These are phyloP conservation scores for Pseudocercospora eumusae DNA, from an alignment of 2,329 filamentous ascomycete genomes.

Conservation along the genomic window DNA sequence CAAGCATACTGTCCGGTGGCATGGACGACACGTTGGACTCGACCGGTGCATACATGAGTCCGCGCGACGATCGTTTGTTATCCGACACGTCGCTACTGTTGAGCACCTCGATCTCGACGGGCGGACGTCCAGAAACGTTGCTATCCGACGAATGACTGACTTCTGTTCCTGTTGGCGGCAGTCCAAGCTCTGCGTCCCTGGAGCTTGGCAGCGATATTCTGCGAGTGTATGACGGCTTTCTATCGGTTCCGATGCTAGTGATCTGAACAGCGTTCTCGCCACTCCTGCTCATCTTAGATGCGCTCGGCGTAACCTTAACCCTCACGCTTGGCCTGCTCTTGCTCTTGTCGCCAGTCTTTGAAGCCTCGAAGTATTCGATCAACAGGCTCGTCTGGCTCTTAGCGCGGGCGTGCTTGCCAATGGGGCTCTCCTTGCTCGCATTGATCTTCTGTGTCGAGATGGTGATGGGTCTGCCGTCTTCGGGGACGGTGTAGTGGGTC, in stretches of 20 bases:
- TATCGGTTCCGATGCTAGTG: conserved; percentile 73
- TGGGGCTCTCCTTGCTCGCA: conserved; percentile 49
- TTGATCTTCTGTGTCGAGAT: conserved; percentile 73
- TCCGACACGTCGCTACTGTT: conserved; percentile 67
- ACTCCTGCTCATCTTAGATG: conserved; percentile 55
- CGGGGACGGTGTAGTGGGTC: conserved; percentile 76
- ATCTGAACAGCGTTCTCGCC: conserved; percentile 74
- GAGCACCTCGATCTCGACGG: conserved; percentile 87
- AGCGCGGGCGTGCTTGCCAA: conserved; percentile 53
- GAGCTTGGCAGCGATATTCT: conserved; percentile 63
- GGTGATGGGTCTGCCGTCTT: conserved; percentile 87
- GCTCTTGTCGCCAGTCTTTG: conserved; percentile 62
- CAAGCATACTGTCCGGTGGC: conserved; percentile 71
- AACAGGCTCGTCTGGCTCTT: conserved; percentile 85
- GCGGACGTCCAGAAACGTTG: conserved; percentile 66
- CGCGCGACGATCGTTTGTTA: conserved; percentile 52
- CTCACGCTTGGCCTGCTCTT: conserved; percentile 79
- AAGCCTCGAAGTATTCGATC: conserved; percentile 92
- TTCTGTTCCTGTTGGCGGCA: conserved; percentile 41
- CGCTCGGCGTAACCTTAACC: conserved; percentile 76
- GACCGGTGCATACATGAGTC: conserved; percentile 65
- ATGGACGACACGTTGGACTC: conserved; percentile 85
- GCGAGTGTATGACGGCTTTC: conserved; percentile 69
- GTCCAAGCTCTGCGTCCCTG: conserved; percentile 43
- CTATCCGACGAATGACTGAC: conserved; percentile 80